Evolutionary conservation across 2,329 filamentous ascomycete species (phyloP).

Genomic region (Penicillium capsulatum): DNA sequence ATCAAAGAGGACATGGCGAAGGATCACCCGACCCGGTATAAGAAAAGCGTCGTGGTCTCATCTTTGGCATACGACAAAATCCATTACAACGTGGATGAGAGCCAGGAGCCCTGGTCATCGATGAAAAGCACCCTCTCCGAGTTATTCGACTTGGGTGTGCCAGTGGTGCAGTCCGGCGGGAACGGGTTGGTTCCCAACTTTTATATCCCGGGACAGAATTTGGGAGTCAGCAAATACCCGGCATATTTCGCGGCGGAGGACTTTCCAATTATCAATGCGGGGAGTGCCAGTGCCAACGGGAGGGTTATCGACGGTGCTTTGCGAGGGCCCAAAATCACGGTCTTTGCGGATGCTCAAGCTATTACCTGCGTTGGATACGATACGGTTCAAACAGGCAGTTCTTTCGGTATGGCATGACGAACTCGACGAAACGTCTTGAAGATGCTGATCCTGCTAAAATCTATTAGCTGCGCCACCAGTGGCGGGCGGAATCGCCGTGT

Average conservation of each 20-base stretch:
- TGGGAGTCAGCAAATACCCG: background rate
- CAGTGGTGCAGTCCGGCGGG: background rate
- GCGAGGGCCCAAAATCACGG: background rate
- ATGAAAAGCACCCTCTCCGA: background rate
- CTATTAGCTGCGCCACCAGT: background rate
- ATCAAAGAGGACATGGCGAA: background rate
- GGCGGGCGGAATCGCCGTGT: background rate
- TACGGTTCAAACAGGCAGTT: background rate
- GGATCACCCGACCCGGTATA: background rate
- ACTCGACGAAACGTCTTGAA: background rate
- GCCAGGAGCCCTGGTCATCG: background rate
- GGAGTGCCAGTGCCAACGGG: background rate
- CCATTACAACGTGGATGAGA: background rate
- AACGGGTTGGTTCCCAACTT: background rate
- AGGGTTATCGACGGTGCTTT: background rate
- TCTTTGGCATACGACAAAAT: background rate
- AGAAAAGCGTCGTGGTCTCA: background rate
- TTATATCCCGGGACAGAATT: background rate
- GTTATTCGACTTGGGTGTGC: background rate
- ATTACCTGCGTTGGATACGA: background rate
- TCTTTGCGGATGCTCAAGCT: background rate
- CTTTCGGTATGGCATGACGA: background rate
- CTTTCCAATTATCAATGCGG: background rate
- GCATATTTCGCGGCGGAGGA: background rate
- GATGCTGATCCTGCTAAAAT: background rate